Evolutionary conservation across 768 basidiomycete species (phyloP).

Genomic region (Pulveroboletus ravenelii): DNA sequence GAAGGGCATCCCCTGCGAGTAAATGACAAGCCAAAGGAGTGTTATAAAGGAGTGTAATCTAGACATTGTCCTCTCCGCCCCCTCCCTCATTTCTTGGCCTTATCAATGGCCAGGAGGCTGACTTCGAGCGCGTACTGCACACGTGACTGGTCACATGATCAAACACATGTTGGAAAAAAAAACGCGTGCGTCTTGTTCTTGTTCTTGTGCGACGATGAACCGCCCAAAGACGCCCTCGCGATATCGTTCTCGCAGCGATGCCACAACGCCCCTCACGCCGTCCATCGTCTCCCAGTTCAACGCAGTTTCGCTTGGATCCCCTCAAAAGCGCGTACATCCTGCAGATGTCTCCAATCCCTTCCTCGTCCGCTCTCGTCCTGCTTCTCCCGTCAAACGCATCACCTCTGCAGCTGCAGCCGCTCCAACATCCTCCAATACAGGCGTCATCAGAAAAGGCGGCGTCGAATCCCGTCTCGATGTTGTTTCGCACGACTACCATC

Average conservation of each 20-base stretch:
- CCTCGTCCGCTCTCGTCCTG: slow-evolving; percentile 49
- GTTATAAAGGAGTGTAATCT: slow-evolving; percentile 17
- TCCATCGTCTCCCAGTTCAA: slow-evolving; percentile 39
- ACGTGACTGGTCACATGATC: slow-evolving; percentile 19
- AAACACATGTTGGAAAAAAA: slow-evolving; percentile 14
- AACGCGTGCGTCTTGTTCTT: background rate
- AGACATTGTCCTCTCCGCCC: slow-evolving; percentile 2
- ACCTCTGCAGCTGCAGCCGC: slow-evolving; percentile 46
- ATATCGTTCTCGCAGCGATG: slow-evolving; percentile 46
- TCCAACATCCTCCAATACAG: slow-evolving; percentile 54
- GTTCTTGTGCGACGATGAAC: slow-evolving; percentile 14
- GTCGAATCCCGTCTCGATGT: slow-evolving; percentile 75
- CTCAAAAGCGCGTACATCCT: slow-evolving; percentile 26
- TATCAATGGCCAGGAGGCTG: slow-evolving; percentile 18
- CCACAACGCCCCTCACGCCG: slow-evolving; percentile 46
- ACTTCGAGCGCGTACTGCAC: slow-evolving; percentile 7
- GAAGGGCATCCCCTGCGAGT: slow-evolving; percentile 5
- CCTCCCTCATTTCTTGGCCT: background rate
- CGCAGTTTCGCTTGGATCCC: slow-evolving; percentile 32
- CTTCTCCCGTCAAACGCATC: slow-evolving; percentile 63
- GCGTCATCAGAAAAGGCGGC: slow-evolving; percentile 74
- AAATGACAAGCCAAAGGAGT: slow-evolving; percentile 8
- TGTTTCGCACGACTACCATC: slow-evolving; percentile 71
- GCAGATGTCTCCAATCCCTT: slow-evolving; percentile 64
- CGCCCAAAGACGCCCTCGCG: slow-evolving; percentile 44